A percentile compares a stretch with the other conserved stretches of the same genome.
These are phyloP conservation scores for Penicillium canariense DNA, from an alignment of 495 filamentous ascomycete genomes.

Conservation along the genomic window DNA sequence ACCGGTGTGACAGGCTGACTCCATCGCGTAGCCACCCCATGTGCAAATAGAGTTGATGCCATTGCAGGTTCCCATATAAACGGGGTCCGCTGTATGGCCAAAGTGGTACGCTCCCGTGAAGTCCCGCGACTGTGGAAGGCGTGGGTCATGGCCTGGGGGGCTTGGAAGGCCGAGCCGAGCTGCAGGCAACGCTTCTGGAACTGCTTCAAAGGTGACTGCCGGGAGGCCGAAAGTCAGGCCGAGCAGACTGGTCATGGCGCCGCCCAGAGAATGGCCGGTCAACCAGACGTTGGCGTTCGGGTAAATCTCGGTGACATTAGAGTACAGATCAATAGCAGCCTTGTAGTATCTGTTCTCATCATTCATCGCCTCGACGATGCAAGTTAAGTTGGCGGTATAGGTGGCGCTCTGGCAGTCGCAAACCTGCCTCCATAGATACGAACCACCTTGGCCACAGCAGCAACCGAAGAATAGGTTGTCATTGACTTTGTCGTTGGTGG, in stretches of 20 bases:
- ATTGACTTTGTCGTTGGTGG: conserved; percentile 95
- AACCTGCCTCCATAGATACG: conserved; percentile 81
- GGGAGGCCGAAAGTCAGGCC: conserved; percentile 89
- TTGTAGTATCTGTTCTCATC: conserved; percentile 89
- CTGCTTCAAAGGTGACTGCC: conserved; percentile 83
- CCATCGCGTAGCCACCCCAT: conserved; percentile 91
- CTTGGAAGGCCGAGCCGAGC: conserved; percentile 80
- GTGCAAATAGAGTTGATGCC: conserved; percentile 83
- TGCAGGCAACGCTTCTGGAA: conserved; percentile 85
- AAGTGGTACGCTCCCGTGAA: conserved; percentile 87
- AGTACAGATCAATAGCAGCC: conserved; percentile 80
- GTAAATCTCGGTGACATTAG: conserved; percentile 87
- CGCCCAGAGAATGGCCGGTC: conserved; percentile 86
- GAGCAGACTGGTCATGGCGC: conserved; percentile 77
- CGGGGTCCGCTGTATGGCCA: conserved; percentile 91
- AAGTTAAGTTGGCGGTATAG: conserved; percentile 88
- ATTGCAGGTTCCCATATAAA: conserved; percentile 93
- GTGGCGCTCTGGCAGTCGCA: conserved; percentile 85
- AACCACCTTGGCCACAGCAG: conserved; percentile 91
- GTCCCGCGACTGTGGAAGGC: conserved; percentile 63
- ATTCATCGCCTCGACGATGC: conserved; percentile 68
- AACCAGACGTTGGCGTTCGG: conserved; percentile 85
- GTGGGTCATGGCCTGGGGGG: conserved; percentile 72
- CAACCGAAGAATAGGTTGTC: conserved; percentile 98
- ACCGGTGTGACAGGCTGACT: conserved; percentile 87